Conservation (phyloP, 768 basidiomycete species). For the Mrakia gelida region DNA sequence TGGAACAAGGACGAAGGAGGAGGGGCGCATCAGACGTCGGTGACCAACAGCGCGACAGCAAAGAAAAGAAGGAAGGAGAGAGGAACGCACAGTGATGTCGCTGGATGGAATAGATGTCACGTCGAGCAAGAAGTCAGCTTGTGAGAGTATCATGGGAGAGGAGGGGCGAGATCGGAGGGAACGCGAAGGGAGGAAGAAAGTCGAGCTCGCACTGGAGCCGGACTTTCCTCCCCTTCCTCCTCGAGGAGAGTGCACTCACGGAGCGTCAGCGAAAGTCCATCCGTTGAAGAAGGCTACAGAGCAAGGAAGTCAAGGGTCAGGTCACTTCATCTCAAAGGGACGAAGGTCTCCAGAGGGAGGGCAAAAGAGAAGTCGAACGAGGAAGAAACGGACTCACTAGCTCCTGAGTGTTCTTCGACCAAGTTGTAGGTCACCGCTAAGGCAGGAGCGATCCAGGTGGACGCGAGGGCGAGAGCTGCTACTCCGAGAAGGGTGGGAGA, state of each 20-base stretch:
- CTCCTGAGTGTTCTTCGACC: neutral
- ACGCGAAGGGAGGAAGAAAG: neutral
- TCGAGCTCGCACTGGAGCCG: neutral
- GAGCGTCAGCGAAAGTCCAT: neutral
- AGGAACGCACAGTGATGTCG: neutral
- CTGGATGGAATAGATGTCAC: neutral
- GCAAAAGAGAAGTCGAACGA: neutral
- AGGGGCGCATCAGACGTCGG: neutral
- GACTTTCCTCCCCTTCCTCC: neutral
- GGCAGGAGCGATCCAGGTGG: neutral
- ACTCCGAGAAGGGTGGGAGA: neutral
- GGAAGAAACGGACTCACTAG: neutral
- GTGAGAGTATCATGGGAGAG: neutral
- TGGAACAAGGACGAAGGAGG: neutral
- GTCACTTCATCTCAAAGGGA: neutral
- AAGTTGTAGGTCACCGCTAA: conserved; percentile 4
- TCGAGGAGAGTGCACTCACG: conserved; percentile 1
- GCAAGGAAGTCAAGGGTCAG: neutral
- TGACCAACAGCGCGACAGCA: neutral
- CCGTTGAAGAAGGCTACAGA: neutral
- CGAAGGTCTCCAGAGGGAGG: neutral
- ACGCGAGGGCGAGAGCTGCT: conserved; percentile 1
- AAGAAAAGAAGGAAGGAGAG: neutral
- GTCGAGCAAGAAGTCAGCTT: neutral
- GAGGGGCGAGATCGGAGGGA: neutral